Percentiles rank a stretch among this genome's conserved stretches.
phyloP scores from a whole-genome alignment of 345 rosid species.

The Moricandia arvensis region DNA sequence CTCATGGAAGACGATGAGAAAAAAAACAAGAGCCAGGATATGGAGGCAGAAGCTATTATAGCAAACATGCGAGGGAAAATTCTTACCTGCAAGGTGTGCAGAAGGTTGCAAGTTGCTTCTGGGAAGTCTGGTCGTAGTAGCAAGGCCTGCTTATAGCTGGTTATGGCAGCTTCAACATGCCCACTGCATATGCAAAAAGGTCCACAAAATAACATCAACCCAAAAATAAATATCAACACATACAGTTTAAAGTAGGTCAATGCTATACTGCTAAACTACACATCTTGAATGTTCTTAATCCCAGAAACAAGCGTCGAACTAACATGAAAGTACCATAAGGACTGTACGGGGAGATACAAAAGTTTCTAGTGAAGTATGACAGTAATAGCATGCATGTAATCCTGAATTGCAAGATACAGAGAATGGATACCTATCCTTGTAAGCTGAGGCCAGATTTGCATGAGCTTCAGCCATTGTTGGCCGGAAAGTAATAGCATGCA shows the following conservation, averaged over 20 bases:
- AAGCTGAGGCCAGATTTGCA: constrained; percentile 99
- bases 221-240: neutral
- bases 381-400: neutral
- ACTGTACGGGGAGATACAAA: neutral
- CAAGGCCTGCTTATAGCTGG: constrained; percentile 90
- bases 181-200: constrained; percentile 53
- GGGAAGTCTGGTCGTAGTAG: constrained; percentile 86
- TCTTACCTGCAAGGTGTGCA: constrained; percentile 87
- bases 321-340: neutral
- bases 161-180: constrained; percentile 86
- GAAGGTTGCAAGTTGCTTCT: constrained; percentile 96
- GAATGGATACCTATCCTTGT: constrained; percentile 81
- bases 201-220: constrained; percentile 16
- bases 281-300: neutral
- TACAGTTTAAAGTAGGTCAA: neutral
- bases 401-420: too few species aligned
- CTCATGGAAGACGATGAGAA: neutral
- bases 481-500: constrained; percentile 71
- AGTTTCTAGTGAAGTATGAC: neutral
- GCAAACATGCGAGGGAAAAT: neutral
- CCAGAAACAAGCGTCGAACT: neutral
- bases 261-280: neutral
- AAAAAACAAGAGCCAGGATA: neutral
- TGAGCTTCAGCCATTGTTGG: constrained; percentile 99
- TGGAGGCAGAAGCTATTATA: neutral